Conservation (phyloP, 73 alveolate species). For the Durusdinium trenchii region DNA sequence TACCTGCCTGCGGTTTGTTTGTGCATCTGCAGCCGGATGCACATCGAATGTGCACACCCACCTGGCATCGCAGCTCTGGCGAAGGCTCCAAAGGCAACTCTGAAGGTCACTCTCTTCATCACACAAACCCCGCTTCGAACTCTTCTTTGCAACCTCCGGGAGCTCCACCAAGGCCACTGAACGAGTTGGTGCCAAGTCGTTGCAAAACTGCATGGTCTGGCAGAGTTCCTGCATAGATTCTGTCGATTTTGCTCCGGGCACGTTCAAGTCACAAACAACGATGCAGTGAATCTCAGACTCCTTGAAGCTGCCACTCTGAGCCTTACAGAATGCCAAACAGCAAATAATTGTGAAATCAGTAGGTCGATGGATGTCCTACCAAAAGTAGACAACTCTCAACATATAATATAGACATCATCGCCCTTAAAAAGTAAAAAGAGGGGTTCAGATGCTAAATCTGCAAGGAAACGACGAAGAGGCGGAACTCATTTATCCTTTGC, state of each 20-base stretch:
- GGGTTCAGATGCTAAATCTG: no score
- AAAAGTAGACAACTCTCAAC: no score
- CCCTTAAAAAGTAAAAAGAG: no score
- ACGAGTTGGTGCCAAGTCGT: not conserved
- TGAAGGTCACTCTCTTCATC: not conserved
- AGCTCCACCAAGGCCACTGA: not conserved
- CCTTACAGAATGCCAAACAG: no score
- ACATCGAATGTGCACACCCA: not conserved
- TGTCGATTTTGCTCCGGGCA: not conserved
- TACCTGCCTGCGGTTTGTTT: not conserved
- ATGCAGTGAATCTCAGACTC: not conserved
- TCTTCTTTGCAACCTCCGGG: not conserved
- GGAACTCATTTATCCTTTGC: slow-evolving; percentile 9
- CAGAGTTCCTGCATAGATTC: not conserved
- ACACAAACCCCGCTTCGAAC: not conserved
- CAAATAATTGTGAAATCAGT: no score
- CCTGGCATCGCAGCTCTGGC: not conserved
- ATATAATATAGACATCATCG: no score
- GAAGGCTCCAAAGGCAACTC: not conserved
- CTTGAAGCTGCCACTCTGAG: not conserved
- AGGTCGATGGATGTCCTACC: no score
- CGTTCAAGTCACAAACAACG: not conserved
- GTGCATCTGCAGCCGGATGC: not conserved
- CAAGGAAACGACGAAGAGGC: not conserved
- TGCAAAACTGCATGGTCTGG: not conserved